Evolutionary conservation across 441 rosid species (phyloP), one percentile per base, ranked within the genome.

Genomic region (Metrosideros polymorpha): DNA sequence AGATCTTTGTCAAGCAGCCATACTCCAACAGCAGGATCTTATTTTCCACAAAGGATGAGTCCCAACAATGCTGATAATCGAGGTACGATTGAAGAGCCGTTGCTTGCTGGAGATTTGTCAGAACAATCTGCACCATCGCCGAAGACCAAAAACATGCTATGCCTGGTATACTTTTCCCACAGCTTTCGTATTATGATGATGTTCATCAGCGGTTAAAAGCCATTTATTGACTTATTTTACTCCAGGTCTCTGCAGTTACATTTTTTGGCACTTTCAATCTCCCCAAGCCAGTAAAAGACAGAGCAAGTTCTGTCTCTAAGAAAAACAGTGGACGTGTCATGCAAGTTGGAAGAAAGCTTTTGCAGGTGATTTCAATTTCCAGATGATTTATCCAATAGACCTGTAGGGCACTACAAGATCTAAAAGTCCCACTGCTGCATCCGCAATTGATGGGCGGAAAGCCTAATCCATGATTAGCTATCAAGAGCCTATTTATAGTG

Each of bases 1-100:
- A 93, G 99, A 91, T 96, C 96, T 66, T 88, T 96, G 86, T 89
- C 99, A 42, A 94, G 95, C 57, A 94, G 97, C 89, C 94, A 93
- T 88, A 94, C 96, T 49, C 97, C 98, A 57, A 92, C 94, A n/a
- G 89, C 91, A 49, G 96, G 98, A 88, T 92, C 95, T 83, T 88
- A 86, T 85, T 86, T 92, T 88, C 91, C 93, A 76, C 96, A 90
- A 87, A 89, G 92, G 89, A 90, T 91, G 92, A 85, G 92, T 87
- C 89, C 93, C 75, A 84, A 93, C 84, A 88, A 92, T 84, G 88
- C 82, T 88, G 86, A 89, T 61, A 54, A 75, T 30, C 87, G 83
- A 88, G 85, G 83, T 87, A 84, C 89, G 18, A 87, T 93, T 85
- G 92, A 93, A 90, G 96, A 96, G 91, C 98, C 99, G 17, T 90